Conservation (phyloP, 2,329 filamentous ascomycete genomes). For the Cytospora leucostoma region DNA sequence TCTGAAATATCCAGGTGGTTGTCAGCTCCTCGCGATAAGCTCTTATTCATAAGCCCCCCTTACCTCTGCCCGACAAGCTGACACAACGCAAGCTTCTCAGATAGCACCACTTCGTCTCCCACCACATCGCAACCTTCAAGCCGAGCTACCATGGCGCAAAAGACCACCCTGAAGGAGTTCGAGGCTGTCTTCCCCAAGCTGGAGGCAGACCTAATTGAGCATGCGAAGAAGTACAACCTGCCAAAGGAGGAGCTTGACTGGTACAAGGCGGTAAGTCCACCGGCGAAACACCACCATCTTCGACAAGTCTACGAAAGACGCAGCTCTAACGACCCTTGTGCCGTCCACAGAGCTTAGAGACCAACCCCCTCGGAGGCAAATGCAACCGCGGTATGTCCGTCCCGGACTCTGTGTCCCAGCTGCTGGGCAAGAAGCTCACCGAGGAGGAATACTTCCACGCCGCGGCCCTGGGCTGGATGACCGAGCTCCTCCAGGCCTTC, state of each 20-base stretch:
- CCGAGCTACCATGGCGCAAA: conserved; percentile 58
- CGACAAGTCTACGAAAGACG: background rate
- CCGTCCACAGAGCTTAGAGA: conserved; percentile 67
- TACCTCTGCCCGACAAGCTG: background rate
- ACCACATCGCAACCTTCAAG: background rate
- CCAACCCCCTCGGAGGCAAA: conserved; percentile 91
- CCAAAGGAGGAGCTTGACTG: conserved; percentile 79
- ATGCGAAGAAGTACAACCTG: conserved; percentile 80
- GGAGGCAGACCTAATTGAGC: conserved; percentile 75
- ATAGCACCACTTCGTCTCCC: background rate
- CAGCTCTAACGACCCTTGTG: conserved; percentile 24
- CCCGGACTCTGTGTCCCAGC: conserved; percentile 82
- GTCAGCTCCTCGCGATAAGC: background rate
- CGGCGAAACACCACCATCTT: conserved; percentile 16
- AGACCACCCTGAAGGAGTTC: conserved; percentile 80
- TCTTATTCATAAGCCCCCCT: background rate
- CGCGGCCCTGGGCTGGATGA: conserved; percentile 92
- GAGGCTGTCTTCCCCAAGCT: conserved; percentile 88
- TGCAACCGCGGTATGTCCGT: conserved; percentile 99
- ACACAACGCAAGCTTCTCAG: background rate
- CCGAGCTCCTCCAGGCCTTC: conserved; percentile 96
- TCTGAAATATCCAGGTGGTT: background rate
- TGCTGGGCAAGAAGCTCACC: conserved; percentile 70
- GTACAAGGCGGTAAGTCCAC: conserved; percentile 71
- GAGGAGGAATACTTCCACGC: conserved; percentile 86